phyloP scores from a whole-genome alignment of 176 grass and related monocot genomes.

The Elymus sibiricus region DNA sequence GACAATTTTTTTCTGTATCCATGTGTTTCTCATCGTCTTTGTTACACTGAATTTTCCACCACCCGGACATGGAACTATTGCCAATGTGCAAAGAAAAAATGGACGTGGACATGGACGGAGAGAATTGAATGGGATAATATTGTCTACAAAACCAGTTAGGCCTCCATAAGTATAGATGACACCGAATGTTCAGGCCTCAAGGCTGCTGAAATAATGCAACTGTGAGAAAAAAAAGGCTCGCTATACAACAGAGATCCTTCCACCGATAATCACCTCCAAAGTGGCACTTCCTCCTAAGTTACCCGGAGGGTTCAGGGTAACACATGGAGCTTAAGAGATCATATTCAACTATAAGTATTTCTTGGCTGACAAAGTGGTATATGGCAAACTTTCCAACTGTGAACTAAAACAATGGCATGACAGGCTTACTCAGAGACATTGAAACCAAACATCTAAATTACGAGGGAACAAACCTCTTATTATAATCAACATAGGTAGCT shows the following conservation, averaged over 20 bases:
- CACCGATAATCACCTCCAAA: slow-evolving; percentile 21
- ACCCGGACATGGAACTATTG: too few relatives aligned
- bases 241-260: slow-evolving; percentile 32
- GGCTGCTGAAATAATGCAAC: not conserved
- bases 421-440: not conserved
- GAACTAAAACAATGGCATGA: slow-evolving; percentile 6
- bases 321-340: not conserved
- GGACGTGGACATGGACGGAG: too few relatives aligned
- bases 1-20: too few relatives aligned
- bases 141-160: too few relatives aligned
- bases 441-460: not conserved
- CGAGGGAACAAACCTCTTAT: not conserved
- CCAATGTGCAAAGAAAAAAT: too few relatives aligned
- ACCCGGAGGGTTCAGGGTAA: not conserved
- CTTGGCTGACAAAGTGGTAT: not conserved
- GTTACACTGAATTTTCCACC: too few relatives aligned
- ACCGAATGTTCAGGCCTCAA: not conserved
- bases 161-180: too few relatives aligned
- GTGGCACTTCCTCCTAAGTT: not conserved
- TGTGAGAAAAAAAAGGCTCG: not conserved
- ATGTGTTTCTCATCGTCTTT: too few relatives aligned
- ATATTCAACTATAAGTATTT: not conserved
- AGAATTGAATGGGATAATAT: too few relatives aligned
- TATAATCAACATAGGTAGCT: too few relatives aligned
- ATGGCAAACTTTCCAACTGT: not conserved